Percentiles rank a stretch among this genome's conserved stretches.
Evolutionary conservation across 2,329 filamentous ascomycete genomes (phyloP).

Genomic region (Apiospora sp.): DNA sequence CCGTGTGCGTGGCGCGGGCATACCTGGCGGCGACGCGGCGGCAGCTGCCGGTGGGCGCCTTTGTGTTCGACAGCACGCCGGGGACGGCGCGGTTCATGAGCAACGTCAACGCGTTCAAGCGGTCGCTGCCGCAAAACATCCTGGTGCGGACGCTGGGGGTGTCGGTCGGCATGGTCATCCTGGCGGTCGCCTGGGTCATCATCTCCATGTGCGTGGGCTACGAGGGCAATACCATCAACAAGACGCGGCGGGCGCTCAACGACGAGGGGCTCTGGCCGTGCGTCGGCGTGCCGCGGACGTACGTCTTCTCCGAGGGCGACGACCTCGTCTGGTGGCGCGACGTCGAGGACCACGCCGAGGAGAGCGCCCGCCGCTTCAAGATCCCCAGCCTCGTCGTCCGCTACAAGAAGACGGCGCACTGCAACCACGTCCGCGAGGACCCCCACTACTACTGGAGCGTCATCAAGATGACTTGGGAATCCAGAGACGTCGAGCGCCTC

Average conservation of each 20-base stretch:
- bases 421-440: conserved; percentile 34
- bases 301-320: conserved; percentile 37
- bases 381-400: conserved; percentile 34
- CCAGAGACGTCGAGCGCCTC: conserved; percentile 25
- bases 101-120: conserved; percentile 32
- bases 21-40: conserved; percentile 44
- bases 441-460: conserved; percentile 36
- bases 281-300: conserved; percentile 29
- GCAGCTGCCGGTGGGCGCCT: conserved; percentile 46
- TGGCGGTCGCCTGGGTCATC: conserved; percentile 30
- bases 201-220: conserved; percentile 28
- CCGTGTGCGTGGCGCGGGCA: conserved; percentile 45
- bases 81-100: conserved; percentile 42
- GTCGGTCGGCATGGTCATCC: conserved; percentile 29
- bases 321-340: conserved; percentile 36
- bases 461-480: conserved; percentile 36
- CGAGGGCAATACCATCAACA: conserved; percentile 32
- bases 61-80: conserved; percentile 55
- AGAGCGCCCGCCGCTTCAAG: conserved; percentile 25
- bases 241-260: conserved; percentile 34
- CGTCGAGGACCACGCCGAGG: conserved; percentile 34
- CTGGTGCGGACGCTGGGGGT: conserved; percentile 27
- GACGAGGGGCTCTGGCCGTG: conserved; percentile 31
- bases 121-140: conserved; percentile 29
- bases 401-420: conserved; percentile 35